A percentile compares a stretch with the other conserved stretches of the same genome.
Evolutionary conservation across 257 asterid genomes (phyloP).

Genomic region (Nemophila menziesii): DNA sequence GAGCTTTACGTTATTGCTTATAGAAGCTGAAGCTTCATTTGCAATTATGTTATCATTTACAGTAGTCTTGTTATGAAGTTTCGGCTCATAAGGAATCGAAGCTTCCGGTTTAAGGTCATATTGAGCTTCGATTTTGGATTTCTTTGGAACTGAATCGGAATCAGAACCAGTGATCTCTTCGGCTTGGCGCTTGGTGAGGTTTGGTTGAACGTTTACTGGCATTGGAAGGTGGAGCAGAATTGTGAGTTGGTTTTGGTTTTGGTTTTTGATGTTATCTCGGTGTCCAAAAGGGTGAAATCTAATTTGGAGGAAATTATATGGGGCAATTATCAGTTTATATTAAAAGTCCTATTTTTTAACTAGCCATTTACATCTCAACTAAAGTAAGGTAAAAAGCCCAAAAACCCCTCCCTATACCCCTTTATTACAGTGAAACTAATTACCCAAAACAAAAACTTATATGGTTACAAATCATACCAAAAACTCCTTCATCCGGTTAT

Average conservation of each 20-base stretch:
- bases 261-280: no score
- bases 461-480: no score
- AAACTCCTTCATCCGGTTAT: no score
- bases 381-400: no score
- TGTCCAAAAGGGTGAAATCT: no score
- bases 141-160: slow-evolving; percentile 17
- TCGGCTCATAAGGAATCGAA: not conserved
- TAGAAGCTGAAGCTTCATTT: slow-evolving; percentile 4
- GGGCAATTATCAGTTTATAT: no score
- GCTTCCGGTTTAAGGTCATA: slow-evolving; percentile 5
- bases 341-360: no score
- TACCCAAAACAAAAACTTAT: no score
- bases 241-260: slow-evolving; percentile 19
- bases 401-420: no score
- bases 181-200: slow-evolving; percentile 20
- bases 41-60: slow-evolving; percentile 6
- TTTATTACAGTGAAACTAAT: no score
- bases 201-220: slow-evolving; percentile 6
- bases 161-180: slow-evolving; percentile 13
- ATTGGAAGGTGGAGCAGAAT: slow-evolving; percentile 11
- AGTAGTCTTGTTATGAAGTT: not conserved
- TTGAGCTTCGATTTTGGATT: slow-evolving; percentile 23
- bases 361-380: no score
- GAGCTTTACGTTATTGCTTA: slow-evolving; percentile 4
- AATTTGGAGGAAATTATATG: no score